A percentile compares a stretch with the other conserved stretches of the same genome.
Evolutionary conservation across 75 land plant species (phyloP).

Genomic region (Ceratopteris richardii): DNA sequence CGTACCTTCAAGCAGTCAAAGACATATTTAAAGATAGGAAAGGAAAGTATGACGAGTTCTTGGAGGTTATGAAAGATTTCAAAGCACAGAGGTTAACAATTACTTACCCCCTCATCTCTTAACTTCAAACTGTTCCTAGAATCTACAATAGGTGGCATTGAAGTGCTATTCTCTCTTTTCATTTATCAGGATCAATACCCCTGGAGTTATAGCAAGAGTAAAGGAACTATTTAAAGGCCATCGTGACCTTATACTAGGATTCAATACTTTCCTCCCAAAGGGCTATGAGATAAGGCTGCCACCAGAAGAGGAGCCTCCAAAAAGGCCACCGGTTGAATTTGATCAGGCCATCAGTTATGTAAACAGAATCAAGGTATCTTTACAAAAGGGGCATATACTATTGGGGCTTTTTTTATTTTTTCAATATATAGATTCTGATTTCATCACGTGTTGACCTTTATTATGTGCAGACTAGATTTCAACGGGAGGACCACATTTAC

Average conservation of each 20-base stretch:
- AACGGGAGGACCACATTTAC: constrained; percentile 79
- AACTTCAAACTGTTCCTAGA: background rate
- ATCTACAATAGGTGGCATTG: background rate
- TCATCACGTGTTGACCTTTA: background rate
- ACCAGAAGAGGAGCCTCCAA: constrained; percentile 49
- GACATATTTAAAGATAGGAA: constrained; percentile 74
- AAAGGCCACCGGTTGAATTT: constrained; percentile 88
- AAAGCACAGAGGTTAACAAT: constrained; percentile 73
- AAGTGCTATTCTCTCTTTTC: no score
- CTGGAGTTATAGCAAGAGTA: constrained; percentile 81
- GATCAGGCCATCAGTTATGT: constrained; percentile 91
- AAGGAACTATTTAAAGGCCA: constrained; percentile 93
- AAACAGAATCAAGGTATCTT: constrained; percentile 86
- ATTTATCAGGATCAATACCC: constrained; percentile 78
- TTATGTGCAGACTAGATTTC: constrained; percentile 60
- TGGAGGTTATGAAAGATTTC: constrained; percentile 95
- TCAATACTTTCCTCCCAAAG: constrained; percentile 87
- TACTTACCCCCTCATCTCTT: background rate
- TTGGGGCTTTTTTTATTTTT: background rate
- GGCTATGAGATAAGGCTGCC: constrained; percentile 89
- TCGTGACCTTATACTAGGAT: constrained; percentile 72
- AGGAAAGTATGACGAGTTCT: constrained; percentile 79
- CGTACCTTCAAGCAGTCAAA: constrained; percentile 80
- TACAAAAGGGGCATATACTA: background rate
- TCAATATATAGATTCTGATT: background rate